Evolutionary conservation across 2,329 filamentous ascomycete species (phyloP).

Genomic region (Colletotrichum australisinense): DNA sequence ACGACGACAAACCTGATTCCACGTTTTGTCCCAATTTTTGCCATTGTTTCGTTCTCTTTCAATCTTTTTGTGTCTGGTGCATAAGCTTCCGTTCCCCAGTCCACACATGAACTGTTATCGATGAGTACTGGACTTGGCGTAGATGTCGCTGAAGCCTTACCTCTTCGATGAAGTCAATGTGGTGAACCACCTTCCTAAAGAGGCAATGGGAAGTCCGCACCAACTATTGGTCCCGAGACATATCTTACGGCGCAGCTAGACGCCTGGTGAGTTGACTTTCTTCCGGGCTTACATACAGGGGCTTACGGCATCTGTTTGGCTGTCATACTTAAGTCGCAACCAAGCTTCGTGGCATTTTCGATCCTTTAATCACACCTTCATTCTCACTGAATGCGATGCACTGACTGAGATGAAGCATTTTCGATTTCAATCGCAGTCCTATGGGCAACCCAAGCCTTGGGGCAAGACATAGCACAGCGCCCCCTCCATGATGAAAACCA

Average conservation of each 20-base stretch:
- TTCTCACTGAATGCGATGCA: not conserved
- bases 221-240: not conserved
- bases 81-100: too few relatives aligned
- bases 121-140: too few relatives aligned
- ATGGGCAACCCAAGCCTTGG: not conserved
- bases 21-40: not conserved
- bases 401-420: not conserved
- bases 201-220: not conserved
- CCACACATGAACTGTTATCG: too few relatives aligned
- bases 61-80: too few relatives aligned
- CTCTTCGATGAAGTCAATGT: not conserved
- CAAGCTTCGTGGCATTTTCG: not conserved
- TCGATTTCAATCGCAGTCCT: not conserved
- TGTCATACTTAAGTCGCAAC: not conserved
- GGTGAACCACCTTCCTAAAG: not conserved
- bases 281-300: not conserved
- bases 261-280: not conserved
- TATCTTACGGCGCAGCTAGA: not conserved
- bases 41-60: not conserved
- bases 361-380: not conserved
- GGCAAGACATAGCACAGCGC: slow-evolving; percentile 1
- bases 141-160: not conserved
- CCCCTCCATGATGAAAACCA: not conserved
- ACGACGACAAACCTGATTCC: not conserved
- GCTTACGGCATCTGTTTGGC: not conserved